Evolutionary conservation across 2,329 filamentous ascomycete species (phyloP).

Genomic region (Microsporum canis): DNA sequence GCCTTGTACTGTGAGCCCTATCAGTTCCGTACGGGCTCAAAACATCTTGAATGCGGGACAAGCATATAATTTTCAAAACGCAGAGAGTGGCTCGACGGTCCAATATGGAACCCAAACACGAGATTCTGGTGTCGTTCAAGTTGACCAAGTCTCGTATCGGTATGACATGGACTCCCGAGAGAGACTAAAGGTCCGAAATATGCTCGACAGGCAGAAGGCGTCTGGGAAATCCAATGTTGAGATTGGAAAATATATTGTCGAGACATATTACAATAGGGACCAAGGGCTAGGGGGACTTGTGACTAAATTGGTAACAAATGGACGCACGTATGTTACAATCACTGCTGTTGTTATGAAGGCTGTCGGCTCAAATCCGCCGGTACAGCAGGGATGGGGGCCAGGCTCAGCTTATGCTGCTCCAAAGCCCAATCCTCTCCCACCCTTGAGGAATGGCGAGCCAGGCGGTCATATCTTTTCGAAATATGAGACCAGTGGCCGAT

Average conservation of each 20-base stretch:
- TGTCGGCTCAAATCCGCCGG: constrained; percentile 8
- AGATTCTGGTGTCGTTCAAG: not conserved
- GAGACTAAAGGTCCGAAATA: not conserved
- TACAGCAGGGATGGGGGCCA: not conserved
- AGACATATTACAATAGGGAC: constrained; percentile 10
- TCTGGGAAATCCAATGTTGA: constrained; percentile 9
- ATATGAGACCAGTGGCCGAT: not conserved
- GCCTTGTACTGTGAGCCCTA: not conserved
- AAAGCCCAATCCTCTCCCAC: not conserved
- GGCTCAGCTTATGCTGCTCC: not conserved
- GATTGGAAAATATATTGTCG: constrained; percentile 12
- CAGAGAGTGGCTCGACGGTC: not conserved
- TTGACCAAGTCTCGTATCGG: not conserved
- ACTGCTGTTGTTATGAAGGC: constrained; percentile 8
- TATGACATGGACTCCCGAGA: constrained; percentile 6
- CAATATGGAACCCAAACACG: not conserved
- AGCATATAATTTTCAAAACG: not conserved
- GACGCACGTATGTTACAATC: constrained; percentile 11
- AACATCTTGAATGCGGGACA: not conserved
- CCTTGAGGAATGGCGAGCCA: not conserved
- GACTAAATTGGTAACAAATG: constrained; percentile 10
- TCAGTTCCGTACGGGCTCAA: not conserved
- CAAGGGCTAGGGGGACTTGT: constrained; percentile 9
- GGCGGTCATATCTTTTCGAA: not conserved
- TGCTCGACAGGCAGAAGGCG: constrained; percentile 4